Base-by-base conservation (phyloP, 2,329 filamentous ascomycete species). In the Colletotrichum brevisporum region DNA sequence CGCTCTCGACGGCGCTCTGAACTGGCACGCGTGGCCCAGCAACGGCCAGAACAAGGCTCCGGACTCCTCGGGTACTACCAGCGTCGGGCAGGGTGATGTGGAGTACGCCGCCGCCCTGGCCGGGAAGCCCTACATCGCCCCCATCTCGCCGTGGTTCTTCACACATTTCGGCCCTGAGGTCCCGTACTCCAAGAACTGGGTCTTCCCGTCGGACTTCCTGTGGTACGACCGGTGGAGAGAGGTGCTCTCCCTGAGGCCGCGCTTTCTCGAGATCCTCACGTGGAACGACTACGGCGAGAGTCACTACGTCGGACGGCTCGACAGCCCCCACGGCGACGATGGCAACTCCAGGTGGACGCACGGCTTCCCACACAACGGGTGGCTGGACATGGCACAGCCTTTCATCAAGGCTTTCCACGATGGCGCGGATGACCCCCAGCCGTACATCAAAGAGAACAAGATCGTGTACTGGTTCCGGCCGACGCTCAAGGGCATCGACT, bases 181-280 rank as follows among this genome's bases (percentile, higher is more conserved):
- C 21, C 74, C 80, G 10, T 86, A 82, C 71, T 79, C 78, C 73
- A 85, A 89, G 80, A 86, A 87, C 73, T 88, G 85, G 83, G 80
- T 90, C 1, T 91, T 88, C 80, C 84, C 84, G 3, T 84, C 86
- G 8, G 89, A 90, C 69, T 80, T 85, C 50, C 78, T 91, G 6
- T 90, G 89, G 85, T 86, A 84, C 68, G 79, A 88, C 65, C 85
- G 89, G 31, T 90, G 88, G 89, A 79, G 85, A 24, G 71, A 80
- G 63, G 80, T 86, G 21, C 71, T 86, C 12, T 72, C 74, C 6
- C 72, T 85, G n/a, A 76, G 80, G 16, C 85, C 85, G 16, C 79
- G 82, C 5, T 86, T 86, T 65, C 76, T 89, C 6, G 79, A 82
- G 73, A 82, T 85, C 36, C 74, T 85, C 18, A 84, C 83, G 24